Percentiles rank a stretch among this genome's conserved stretches.
Evolutionary conservation across 2,329 filamentous ascomycete species (phyloP).

Genomic region (Neopestalotiopsis sp.): DNA sequence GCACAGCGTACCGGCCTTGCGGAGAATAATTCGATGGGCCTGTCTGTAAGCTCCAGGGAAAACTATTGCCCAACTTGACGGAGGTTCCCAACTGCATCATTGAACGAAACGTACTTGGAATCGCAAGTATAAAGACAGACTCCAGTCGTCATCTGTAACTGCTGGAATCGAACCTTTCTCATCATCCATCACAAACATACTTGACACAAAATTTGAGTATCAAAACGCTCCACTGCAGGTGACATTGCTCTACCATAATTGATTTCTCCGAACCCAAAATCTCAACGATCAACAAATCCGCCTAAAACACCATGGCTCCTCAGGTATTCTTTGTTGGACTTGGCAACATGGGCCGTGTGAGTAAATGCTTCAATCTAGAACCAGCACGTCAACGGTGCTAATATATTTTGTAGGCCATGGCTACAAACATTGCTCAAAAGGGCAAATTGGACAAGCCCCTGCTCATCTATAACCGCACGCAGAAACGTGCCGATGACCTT

Average conservation of each 20-base stretch:
- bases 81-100: background rate
- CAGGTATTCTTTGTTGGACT: slow-evolving; percentile 81
- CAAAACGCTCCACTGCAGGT: background rate
- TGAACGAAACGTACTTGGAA: background rate
- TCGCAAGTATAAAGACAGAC: background rate
- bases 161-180: background rate
- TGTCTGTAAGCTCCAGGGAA: background rate
- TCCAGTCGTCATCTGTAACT: background rate
- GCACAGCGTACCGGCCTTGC: background rate
- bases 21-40: background rate
- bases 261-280: background rate
- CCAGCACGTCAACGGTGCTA: slow-evolving; percentile 23
- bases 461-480: slow-evolving; percentile 81
- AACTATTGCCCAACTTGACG: slow-evolving; percentile 12
- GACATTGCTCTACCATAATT: too few species aligned
- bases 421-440: slow-evolving; percentile 82
- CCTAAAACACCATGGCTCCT: slow-evolving; percentile 51
- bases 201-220: background rate
- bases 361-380: slow-evolving; percentile 32
- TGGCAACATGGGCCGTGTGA: slow-evolving; percentile 85
- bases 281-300: background rate
- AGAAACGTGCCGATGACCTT: slow-evolving; percentile 68
- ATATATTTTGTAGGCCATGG: slow-evolving; percentile 70
- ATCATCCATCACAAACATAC: background rate
- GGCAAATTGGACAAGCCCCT: slow-evolving; percentile 73